A percentile compares a stretch with the other conserved stretches of the same genome.
phyloP scores from a whole-genome alignment of 768 basidiomycete species.

The Xerocomellus intermedius region DNA sequence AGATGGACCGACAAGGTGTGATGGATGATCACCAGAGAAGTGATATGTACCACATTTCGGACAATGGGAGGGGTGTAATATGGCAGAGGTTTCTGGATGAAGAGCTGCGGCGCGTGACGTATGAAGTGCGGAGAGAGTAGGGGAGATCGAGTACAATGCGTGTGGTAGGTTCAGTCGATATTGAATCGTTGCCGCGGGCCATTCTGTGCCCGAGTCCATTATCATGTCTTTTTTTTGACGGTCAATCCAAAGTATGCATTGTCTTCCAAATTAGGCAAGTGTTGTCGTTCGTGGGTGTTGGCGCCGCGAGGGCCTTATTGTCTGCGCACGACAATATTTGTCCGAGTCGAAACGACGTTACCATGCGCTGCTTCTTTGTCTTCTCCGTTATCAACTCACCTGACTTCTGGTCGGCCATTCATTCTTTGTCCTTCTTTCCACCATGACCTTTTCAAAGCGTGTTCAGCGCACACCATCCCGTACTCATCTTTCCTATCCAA shows the following conservation, averaged over 20 bases:
- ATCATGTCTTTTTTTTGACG: not conserved
- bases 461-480: slow-evolving; percentile 17
- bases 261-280: slow-evolving; percentile 24
- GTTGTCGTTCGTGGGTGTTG: slow-evolving; percentile 21
- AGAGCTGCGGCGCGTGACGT: slow-evolving; percentile 38
- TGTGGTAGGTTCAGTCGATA: slow-evolving; percentile 50
- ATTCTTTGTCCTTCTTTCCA: slow-evolving; percentile 5
- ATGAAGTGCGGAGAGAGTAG: slow-evolving; percentile 64
- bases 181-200: slow-evolving; percentile 32
- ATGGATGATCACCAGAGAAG: slow-evolving; percentile 39
- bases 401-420: not conserved
- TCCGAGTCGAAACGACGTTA: slow-evolving; percentile 2
- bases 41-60: slow-evolving; percentile 52
- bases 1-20: slow-evolving; percentile 30
- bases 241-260: slow-evolving; percentile 9
- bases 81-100: slow-evolving; percentile 25
- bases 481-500: slow-evolving; percentile 7
- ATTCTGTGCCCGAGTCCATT: slow-evolving; percentile 3
- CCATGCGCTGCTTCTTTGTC: slow-evolving; percentile 11
- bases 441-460: slow-evolving; percentile 29
- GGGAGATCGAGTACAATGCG: slow-evolving; percentile 49
- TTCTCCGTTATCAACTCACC: slow-evolving; percentile 7
- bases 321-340: slow-evolving; percentile 8
- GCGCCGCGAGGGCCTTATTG: slow-evolving; percentile 12
- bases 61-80: slow-evolving; percentile 39